Conservation (phyloP, 768 basidiomycete genomes). For the Galerina sulciceps region DNA sequence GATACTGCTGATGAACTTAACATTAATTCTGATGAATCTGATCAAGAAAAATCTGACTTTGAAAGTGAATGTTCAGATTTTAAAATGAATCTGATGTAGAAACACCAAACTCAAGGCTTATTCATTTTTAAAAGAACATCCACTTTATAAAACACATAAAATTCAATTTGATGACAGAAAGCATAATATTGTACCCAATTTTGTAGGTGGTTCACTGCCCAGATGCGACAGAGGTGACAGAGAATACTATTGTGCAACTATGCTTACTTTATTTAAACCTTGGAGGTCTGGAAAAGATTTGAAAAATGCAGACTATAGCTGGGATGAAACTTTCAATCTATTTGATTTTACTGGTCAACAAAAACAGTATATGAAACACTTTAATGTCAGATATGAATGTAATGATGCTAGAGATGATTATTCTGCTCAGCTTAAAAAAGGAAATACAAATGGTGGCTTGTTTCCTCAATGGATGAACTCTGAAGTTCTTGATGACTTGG, state of each 20-base stretch:
- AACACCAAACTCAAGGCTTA: slow-evolving; percentile 1
- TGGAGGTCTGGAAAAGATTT: slow-evolving; percentile 31
- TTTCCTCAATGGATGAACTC: too few species aligned
- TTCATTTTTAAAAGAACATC: slow-evolving; percentile 10
- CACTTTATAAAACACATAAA: slow-evolving; percentile 14
- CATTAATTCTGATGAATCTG: too few species aligned
- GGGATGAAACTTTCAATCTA: slow-evolving; percentile 7
- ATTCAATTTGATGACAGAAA: slow-evolving; percentile 1
- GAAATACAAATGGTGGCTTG: neutral
- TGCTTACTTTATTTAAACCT: slow-evolving; percentile 35
- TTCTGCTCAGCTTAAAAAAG: slow-evolving; percentile 18
- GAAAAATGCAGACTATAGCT: neutral
- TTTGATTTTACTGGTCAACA: slow-evolving; percentile 5
- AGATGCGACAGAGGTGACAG: slow-evolving; percentile 32
- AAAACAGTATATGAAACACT: slow-evolving; percentile 18
- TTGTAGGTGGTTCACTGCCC: slow-evolving; percentile 34
- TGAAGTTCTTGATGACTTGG: too few species aligned
- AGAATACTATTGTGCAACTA: slow-evolving; percentile 34
- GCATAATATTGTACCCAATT: slow-evolving; percentile 25
- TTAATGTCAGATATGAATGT: slow-evolving; percentile 41
- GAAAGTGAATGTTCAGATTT: too few species aligned
- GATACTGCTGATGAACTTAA: too few species aligned
- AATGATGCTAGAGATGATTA: slow-evolving; percentile 39
- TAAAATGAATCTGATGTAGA: too few species aligned
- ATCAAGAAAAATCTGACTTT: too few species aligned